Conservation (phyloP, 1,139 yeast species). For the Starmera stellimalicola region DNA sequence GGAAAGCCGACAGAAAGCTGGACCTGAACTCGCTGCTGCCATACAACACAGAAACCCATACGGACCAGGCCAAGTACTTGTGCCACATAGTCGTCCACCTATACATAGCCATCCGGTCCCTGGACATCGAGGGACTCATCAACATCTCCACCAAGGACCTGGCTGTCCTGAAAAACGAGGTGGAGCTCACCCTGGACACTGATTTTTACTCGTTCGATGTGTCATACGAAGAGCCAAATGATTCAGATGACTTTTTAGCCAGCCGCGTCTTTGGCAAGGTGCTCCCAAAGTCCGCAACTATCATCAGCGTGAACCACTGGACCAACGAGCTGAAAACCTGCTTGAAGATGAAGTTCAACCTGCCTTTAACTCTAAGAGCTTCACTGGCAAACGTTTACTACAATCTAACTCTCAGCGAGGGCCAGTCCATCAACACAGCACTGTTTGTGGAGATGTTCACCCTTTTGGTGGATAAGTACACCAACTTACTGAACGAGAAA, state of each 20-base stretch:
- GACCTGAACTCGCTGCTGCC: constrained; percentile 62
- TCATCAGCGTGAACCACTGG: constrained; percentile 76
- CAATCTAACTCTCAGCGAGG: constrained; percentile 63
- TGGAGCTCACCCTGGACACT: constrained; percentile 44
- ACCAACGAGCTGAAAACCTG: constrained; percentile 79
- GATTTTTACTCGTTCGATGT: constrained; percentile 31
- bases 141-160: constrained; percentile 59
- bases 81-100: constrained; percentile 73
- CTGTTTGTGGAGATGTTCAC: constrained; percentile 61
- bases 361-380: constrained; percentile 61
- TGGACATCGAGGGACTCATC: constrained; percentile 68
- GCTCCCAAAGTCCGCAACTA: constrained; percentile 61
- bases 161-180: constrained; percentile 31
- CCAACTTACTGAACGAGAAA: constrained; percentile 28
- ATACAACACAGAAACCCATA: constrained; percentile 59
- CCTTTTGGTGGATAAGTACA: constrained; percentile 41
- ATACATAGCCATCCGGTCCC: constrained; percentile 66
- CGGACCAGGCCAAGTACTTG: constrained; percentile 65
- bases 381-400: constrained; percentile 64
- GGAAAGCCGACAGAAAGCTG: constrained; percentile 43
- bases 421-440: constrained; percentile 56
- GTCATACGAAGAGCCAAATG: constrained; percentile 33
- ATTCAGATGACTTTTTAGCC: constrained; percentile 28
- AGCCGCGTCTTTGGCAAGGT: constrained; percentile 44
- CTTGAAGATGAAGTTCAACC: constrained; percentile 69